phyloP scores from a whole-genome alignment of 2,329 filamentous ascomycete genomes.

The Emericellopsis cladophorae region DNA sequence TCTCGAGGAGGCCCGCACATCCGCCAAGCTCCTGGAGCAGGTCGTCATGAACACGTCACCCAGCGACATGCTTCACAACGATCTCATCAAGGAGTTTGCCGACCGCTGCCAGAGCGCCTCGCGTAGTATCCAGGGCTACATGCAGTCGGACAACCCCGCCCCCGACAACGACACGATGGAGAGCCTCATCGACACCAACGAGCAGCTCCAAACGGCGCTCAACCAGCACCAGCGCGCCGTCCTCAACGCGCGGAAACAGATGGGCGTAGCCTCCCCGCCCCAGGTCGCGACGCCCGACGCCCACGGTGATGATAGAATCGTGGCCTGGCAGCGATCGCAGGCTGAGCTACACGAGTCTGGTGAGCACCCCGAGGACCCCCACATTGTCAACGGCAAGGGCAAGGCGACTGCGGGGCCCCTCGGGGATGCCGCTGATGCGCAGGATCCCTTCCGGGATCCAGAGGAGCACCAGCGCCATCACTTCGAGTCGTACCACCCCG shows the following conservation, averaged over 20 bases:
- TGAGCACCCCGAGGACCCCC: neutral
- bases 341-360: neutral
- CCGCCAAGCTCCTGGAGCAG: conserved; percentile 83
- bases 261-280: conserved; percentile 21
- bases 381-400: conserved; percentile 16
- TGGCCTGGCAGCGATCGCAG: conserved; percentile 5
- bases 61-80: conserved; percentile 63
- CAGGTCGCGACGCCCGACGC: conserved; percentile 6
- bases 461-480: conserved; percentile 4
- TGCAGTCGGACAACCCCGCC: conserved; percentile 61
- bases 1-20: conserved; percentile 81
- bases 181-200: conserved; percentile 86
- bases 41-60: conserved; percentile 77
- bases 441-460: conserved; percentile 22
- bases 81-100: conserved; percentile 86
- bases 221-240: conserved; percentile 77
- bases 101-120: conserved; percentile 75
- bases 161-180: conserved; percentile 93
- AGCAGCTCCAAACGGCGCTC: conserved; percentile 71
- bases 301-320: conserved; percentile 17
- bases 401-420: conserved; percentile 15
- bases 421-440: conserved; percentile 11
- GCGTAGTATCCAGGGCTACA: conserved; percentile 74
- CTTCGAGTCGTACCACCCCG: conserved; percentile 24
- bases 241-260: conserved; percentile 45